These are phyloP conservation scores for Jimgerdemannia lactiflua DNA, from an alignment of 192 early-diverging fungal genomes.

Conservation along the genomic window DNA sequence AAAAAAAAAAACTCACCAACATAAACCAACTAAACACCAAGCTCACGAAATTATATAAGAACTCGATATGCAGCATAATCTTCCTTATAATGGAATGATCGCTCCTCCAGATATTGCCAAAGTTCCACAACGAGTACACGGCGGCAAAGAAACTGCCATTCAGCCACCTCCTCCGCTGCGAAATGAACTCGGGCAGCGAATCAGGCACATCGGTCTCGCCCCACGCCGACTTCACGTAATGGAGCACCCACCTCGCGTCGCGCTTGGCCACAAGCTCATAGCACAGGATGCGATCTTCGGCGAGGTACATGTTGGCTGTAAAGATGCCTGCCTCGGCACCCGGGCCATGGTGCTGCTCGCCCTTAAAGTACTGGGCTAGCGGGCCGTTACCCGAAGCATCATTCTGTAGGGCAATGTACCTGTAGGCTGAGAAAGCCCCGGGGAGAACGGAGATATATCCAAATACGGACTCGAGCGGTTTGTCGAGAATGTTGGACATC, in stretches of 20 bases:
- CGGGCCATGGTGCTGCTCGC: slow-evolving; percentile 62
- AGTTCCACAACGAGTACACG: slow-evolving; percentile 64
- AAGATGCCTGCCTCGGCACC: slow-evolving; percentile 59
- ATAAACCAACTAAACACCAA: slow-evolving; percentile 75
- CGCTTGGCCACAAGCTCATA: slow-evolving; percentile 77
- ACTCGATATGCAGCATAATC: slow-evolving; percentile 50
- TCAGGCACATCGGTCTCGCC: slow-evolving; percentile 83
- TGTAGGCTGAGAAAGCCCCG: slow-evolving; percentile 81
- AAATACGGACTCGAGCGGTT: slow-evolving; percentile 77
- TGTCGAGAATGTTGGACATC: slow-evolving; percentile 74
- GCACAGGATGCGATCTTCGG: slow-evolving; percentile 76
- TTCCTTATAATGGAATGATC: slow-evolving; percentile 46
- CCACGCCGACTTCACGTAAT: slow-evolving; percentile 68
- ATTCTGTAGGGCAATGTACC: slow-evolving; percentile 67
- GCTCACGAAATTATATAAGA: slow-evolving; percentile 67
- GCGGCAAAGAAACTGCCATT: slow-evolving; percentile 81
- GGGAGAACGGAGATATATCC: slow-evolving; percentile 85
- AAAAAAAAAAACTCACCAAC: slow-evolving; percentile 62
- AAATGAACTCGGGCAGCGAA: slow-evolving; percentile 69
- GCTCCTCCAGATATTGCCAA: slow-evolving; percentile 51
- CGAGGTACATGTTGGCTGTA: slow-evolving; percentile 66
- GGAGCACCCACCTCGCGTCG: slow-evolving; percentile 60
- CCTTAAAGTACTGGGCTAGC: slow-evolving; percentile 72
- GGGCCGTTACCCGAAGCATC: slow-evolving; percentile 54
- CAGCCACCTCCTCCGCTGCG: slow-evolving; percentile 78